A percentile compares a stretch with the other conserved stretches of the same genome.
phyloP scores from a whole-genome alignment of 2,329 filamentous ascomycete species.

The Alternaria sp. region DNA sequence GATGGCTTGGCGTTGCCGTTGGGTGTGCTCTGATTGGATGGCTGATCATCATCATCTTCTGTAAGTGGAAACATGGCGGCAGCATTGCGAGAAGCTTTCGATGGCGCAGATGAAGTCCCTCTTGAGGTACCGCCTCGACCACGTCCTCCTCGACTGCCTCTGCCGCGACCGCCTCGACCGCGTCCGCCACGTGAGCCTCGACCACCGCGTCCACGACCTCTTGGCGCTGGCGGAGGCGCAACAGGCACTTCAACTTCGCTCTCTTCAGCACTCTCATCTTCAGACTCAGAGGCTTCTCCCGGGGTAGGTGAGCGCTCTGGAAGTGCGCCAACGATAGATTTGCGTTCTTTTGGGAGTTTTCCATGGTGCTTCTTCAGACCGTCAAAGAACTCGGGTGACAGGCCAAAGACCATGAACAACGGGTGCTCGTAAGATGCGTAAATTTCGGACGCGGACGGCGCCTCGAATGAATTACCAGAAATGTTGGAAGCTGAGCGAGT shows the following conservation, averaged over 20 bases:
- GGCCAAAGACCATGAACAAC: slow-evolving; percentile 43
- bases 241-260: slow-evolving; percentile 31
- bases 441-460: slow-evolving; percentile 32
- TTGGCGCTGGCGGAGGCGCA: slow-evolving; percentile 26
- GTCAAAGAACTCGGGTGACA: slow-evolving; percentile 42
- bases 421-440: slow-evolving; percentile 42
- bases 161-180: slow-evolving; percentile 34
- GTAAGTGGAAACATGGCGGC: slow-evolving; percentile 41
- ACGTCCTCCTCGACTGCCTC: slow-evolving; percentile 38
- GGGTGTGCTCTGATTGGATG: slow-evolving; percentile 44
- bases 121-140: slow-evolving; percentile 29
- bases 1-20: slow-evolving; percentile 38
- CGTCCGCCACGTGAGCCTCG: slow-evolving; percentile 39
- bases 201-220: slow-evolving; percentile 35
- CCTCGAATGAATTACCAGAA: slow-evolving; percentile 40
- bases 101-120: slow-evolving; percentile 35
- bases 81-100: slow-evolving; percentile 41
- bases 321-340: slow-evolving; percentile 19
- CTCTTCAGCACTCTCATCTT: slow-evolving; percentile 29
- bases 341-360: slow-evolving; percentile 35
- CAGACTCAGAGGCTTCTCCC: slow-evolving; percentile 26
- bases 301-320: slow-evolving; percentile 19
- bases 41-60: slow-evolving; percentile 44
- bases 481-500: slow-evolving; percentile 47
- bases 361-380: slow-evolving; percentile 37